Conservation (phyloP, 2,329 filamentous ascomycete species). For the Hymenoscyphus occultus region DNA sequence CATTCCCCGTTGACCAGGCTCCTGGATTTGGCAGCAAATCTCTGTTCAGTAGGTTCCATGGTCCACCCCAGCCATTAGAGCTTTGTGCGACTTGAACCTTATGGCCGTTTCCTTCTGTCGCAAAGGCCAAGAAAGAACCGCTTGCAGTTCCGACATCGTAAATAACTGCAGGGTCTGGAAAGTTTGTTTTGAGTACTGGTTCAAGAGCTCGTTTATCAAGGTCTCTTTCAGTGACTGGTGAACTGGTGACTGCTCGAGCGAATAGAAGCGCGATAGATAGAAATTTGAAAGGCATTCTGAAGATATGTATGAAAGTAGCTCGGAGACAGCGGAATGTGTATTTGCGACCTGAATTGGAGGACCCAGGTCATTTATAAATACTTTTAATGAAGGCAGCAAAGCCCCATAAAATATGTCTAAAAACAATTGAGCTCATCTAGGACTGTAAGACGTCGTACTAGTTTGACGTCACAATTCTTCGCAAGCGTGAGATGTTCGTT, state of each 20-base stretch:
- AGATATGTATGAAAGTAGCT: background rate
- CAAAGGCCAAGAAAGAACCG: slow-evolving; percentile 57
- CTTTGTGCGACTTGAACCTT: slow-evolving; percentile 51
- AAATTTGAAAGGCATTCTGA: slow-evolving; percentile 7
- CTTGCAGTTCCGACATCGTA: slow-evolving; percentile 38
- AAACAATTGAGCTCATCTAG: background rate
- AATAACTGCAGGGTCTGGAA: slow-evolving; percentile 54
- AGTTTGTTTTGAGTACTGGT: slow-evolving; percentile 42
- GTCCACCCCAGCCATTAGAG: slow-evolving; percentile 41
- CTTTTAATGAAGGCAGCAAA: background rate
- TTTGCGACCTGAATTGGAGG: background rate
- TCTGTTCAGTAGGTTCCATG: slow-evolving; percentile 47
- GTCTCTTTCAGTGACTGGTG: slow-evolving; percentile 3
- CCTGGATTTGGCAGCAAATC: slow-evolving; percentile 54
- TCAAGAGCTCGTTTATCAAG: slow-evolving; percentile 20
- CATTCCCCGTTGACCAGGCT: slow-evolving; percentile 51
- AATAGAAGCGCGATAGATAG: slow-evolving; percentile 11
- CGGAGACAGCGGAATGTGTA: background rate
- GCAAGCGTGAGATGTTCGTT: background rate
- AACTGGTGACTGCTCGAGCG: slow-evolving; percentile 1
- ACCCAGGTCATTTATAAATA: background rate
- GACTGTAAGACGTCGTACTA: background rate
- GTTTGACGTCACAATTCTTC: background rate
- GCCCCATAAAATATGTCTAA: background rate
- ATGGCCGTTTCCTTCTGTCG: slow-evolving; percentile 48